These are phyloP conservation scores for Dillenia suffruticosa DNA, from an alignment of 164 flowering plant genomes.

Conservation along the genomic window DNA sequence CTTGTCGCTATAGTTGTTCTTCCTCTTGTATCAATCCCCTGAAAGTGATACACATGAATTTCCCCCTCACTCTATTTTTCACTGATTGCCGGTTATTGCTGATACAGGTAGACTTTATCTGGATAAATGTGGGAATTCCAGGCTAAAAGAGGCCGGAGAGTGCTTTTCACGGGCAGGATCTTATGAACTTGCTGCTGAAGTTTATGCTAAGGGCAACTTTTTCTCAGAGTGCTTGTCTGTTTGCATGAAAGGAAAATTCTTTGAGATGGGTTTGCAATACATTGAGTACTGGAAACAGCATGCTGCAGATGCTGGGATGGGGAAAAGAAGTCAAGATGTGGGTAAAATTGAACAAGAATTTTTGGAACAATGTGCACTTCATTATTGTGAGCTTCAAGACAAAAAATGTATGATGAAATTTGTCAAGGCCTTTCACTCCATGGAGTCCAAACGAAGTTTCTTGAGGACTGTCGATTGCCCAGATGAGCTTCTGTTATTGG, in stretches of 20 bases:
- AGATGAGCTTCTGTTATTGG: conserved; percentile 47
- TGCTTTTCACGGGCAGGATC: conserved; percentile 7
- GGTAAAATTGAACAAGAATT: conserved; percentile 13
- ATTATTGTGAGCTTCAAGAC: conserved; percentile 12
- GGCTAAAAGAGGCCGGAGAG: conserved; percentile 18
- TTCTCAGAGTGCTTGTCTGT: conserved; percentile 19
- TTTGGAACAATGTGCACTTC: conserved; percentile 19
- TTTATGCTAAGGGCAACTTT: conserved; percentile 16
- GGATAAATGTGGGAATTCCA: conserved; percentile 16
- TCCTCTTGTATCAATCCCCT: too few relatives aligned
- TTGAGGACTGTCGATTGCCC: conserved; percentile 23
- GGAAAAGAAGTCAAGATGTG: conserved; percentile 7
- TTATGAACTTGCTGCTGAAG: conserved; percentile 19
- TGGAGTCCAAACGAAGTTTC: conserved; percentile 18
- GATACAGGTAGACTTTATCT: conserved; percentile 30
- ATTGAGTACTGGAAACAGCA: conserved; percentile 20
- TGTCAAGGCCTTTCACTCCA: conserved; percentile 19
- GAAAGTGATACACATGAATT: too few relatives aligned
- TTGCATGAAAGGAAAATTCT: conserved; percentile 16
- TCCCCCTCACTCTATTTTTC: too few relatives aligned
- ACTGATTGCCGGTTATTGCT: not conserved
- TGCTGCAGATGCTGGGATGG: not conserved
- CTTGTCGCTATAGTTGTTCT: too few relatives aligned
- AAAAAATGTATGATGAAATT: conserved; percentile 24
- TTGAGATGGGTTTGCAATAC: conserved; percentile 22